phyloP scores from a whole-genome alignment of 768 basidiomycete species.

The Mycena alexandri region DNA sequence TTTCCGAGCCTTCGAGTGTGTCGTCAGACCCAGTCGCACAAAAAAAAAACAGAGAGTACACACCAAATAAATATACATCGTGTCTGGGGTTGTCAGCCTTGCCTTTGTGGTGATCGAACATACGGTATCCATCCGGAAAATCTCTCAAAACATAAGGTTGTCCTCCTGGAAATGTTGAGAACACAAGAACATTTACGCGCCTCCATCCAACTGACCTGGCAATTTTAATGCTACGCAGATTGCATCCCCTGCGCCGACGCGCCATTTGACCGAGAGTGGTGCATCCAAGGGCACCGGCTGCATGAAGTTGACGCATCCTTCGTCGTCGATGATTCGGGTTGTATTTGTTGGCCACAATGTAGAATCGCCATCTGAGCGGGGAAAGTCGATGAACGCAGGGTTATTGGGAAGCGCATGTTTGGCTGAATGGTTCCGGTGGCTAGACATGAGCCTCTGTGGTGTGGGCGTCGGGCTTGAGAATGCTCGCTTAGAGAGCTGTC shows the following conservation, averaged over 20 bases:
- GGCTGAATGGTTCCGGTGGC: constrained; percentile 35
- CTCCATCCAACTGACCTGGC: constrained; percentile 57
- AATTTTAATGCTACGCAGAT: constrained; percentile 58
- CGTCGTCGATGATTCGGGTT: constrained; percentile 62
- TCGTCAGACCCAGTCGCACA: not conserved
- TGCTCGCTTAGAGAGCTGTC: no score
- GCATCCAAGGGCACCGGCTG: constrained; percentile 65
- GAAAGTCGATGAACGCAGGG: constrained; percentile 69
- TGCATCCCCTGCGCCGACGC: constrained; percentile 56
- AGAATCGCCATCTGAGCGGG: constrained; percentile 69
- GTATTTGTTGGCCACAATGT: constrained; percentile 70
- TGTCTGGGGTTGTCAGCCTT: constrained; percentile 65
- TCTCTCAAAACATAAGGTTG: constrained; percentile 68
- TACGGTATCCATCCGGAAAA: constrained; percentile 77
- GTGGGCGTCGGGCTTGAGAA: no score
- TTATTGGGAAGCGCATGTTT: constrained; percentile 62
- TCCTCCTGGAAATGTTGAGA: constrained; percentile 53
- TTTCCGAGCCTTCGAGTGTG: constrained; percentile 51
- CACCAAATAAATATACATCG: constrained; percentile 86
- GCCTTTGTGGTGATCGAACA: constrained; percentile 85
- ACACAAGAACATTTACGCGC: not conserved
- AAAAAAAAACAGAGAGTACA: constrained; percentile 12
- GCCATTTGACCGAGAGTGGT: constrained; percentile 69
- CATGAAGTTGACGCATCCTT: constrained; percentile 82
- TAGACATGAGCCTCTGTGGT: constrained; percentile 9